Percentiles rank a stretch among this genome's conserved stretches.
These are phyloP conservation scores for Agrocybe praecox DNA, from an alignment of 768 basidiomycete genomes.

Conservation along the genomic window DNA sequence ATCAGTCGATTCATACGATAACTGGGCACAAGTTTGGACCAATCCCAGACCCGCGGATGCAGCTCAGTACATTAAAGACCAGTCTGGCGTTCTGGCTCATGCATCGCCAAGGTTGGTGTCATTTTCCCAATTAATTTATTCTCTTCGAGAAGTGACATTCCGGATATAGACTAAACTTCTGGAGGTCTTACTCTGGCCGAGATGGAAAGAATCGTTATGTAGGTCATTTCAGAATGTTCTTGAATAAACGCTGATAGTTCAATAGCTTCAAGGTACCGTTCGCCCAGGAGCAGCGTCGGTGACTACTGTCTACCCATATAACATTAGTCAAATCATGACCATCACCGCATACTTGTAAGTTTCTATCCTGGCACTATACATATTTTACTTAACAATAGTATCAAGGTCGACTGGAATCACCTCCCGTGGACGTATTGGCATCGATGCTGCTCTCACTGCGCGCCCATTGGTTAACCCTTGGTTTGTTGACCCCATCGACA, in stretches of 20 bases:
- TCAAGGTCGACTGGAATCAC: conserved; percentile 58
- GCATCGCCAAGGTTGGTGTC: conserved; percentile 43
- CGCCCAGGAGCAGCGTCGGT: conserved; percentile 60
- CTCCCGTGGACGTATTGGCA: conserved; percentile 64
- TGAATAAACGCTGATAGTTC: neutral
- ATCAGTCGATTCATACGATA: conserved; percentile 63
- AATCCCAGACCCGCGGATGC: conserved; percentile 58
- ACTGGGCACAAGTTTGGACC: conserved; percentile 61
- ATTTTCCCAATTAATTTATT: neutral
- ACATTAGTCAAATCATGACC: conserved; percentile 58
- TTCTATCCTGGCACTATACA: neutral
- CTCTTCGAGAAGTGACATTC: neutral
- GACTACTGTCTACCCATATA: conserved; percentile 51
- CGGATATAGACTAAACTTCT: conserved; percentile 55
- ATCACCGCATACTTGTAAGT: conserved; percentile 62
- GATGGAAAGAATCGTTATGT: conserved; percentile 44
- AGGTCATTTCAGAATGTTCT: neutral
- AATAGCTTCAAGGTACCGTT: conserved; percentile 62
- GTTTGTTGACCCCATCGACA: conserved; percentile 61
- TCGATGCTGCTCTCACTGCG: conserved; percentile 52
- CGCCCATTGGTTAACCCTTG: conserved; percentile 54
- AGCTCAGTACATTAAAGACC: conserved; percentile 50
- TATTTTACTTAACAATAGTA: neutral
- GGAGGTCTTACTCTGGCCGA: conserved; percentile 50
- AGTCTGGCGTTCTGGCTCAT: conserved; percentile 58